phyloP scores from a whole-genome alignment of 2,329 filamentous ascomycete genomes.

The Seiridium cupressi region DNA sequence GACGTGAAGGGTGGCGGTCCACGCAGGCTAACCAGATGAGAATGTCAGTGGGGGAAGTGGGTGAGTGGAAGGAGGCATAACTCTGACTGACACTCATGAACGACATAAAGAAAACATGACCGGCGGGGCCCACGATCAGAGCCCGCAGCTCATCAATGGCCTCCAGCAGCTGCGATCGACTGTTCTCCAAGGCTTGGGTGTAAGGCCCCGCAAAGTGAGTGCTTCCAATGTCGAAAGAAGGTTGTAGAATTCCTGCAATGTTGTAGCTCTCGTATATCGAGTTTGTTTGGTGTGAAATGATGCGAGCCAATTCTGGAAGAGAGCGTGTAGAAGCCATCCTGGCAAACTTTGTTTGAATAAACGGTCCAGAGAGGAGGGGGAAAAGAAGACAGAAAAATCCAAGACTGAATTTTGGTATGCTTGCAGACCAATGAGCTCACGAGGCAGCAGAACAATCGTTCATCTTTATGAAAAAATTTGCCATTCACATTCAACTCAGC shows the following conservation, averaged over 20 bases:
- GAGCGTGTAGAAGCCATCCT: constrained; percentile 7
- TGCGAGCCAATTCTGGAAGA: constrained; percentile 9
- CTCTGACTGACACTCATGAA: constrained; percentile 13
- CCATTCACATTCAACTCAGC: too few relatives aligned
- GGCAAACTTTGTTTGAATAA: neutral
- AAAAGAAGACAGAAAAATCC: too few relatives aligned
- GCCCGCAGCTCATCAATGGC: constrained; percentile 9
- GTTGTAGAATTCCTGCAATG: constrained; percentile 4
- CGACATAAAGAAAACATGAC: constrained; percentile 13
- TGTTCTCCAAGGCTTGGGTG: constrained; percentile 3
- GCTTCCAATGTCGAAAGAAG: constrained; percentile 4
- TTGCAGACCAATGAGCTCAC: too few relatives aligned
- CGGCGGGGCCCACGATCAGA: constrained; percentile 11
- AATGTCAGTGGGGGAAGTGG: too few relatives aligned
- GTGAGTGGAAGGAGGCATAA: neutral
- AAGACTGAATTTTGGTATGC: too few relatives aligned
- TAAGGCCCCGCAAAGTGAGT: constrained; percentile 7
- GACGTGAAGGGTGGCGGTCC: constrained; percentile 10
- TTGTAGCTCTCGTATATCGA: constrained; percentile 8
- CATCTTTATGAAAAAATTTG: too few relatives aligned
- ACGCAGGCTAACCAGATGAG: constrained; percentile 7
- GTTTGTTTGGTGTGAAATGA: constrained; percentile 8
- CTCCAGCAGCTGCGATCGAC: constrained; percentile 10
- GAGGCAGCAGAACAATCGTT: too few relatives aligned
- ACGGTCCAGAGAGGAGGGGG: too few relatives aligned